Evolutionary conservation across 2,329 filamentous ascomycete genomes (phyloP).

Genomic region (Talaromyces sp.): DNA sequence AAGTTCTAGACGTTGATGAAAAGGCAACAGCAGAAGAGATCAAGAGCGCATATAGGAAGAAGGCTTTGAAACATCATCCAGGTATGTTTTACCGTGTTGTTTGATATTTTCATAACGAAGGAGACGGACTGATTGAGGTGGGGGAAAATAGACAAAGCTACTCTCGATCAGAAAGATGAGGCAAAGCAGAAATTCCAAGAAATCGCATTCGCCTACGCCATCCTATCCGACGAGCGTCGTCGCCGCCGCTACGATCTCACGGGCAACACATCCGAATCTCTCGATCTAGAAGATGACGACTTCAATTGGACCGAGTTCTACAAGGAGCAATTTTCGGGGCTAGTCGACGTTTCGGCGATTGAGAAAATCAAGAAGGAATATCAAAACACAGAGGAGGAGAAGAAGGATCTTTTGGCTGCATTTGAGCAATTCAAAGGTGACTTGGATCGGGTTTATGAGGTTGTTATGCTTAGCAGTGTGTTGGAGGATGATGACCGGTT

Average conservation of each 20-base stretch:
- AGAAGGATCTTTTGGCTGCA: constrained; percentile 68
- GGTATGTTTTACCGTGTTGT: constrained; percentile 50
- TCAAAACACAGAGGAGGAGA: constrained; percentile 83
- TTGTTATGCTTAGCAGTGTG: constrained; percentile 82
- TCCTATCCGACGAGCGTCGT: constrained; percentile 78
- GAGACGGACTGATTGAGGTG: neutral
- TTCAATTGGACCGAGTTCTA: constrained; percentile 94
- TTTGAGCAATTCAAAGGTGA: constrained; percentile 72
- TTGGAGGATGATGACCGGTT: constrained; percentile 83
- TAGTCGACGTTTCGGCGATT: constrained; percentile 72
- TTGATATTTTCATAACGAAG: neutral
- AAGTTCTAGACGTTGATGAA: constrained; percentile 68
- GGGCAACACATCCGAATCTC: constrained; percentile 79
- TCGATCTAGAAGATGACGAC: constrained; percentile 64
- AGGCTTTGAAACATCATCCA: constrained; percentile 81
- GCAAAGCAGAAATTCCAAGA: constrained; percentile 83
- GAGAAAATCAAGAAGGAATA: constrained; percentile 73
- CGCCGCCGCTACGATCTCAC: constrained; percentile 86
- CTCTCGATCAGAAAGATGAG: constrained; percentile 62
- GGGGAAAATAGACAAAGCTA: constrained; percentile 66
- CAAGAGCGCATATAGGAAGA: constrained; percentile 87
- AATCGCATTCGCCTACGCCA: constrained; percentile 88
- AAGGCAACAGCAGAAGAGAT: constrained; percentile 73
- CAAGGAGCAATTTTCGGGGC: constrained; percentile 73
- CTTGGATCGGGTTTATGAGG: constrained; percentile 73